These are phyloP conservation scores for Blepharisma undulans DNA, from an alignment of 169 alveolate genomes.

Conservation along the genomic window DNA sequence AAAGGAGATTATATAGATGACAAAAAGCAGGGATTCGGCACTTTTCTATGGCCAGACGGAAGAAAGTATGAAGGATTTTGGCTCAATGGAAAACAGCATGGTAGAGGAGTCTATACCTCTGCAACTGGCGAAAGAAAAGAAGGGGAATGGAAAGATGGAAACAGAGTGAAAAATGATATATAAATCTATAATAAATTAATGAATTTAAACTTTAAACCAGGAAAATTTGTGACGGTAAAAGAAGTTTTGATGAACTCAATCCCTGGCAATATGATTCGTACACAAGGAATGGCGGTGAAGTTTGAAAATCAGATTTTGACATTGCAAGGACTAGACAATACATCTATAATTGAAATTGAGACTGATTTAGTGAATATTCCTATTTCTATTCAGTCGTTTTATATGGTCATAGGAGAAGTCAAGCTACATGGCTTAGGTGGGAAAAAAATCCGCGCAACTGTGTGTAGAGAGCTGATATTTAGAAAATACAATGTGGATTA, in stretches of 20 bases:
- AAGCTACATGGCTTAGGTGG: not conserved
- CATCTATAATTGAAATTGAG: not conserved
- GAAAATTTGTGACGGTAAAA: not conserved
- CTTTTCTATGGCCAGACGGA: constrained; percentile 76
- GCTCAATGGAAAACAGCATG: constrained; percentile 73
- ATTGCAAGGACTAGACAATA: not conserved
- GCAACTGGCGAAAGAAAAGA: constrained; percentile 45
- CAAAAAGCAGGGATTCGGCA: constrained; percentile 77
- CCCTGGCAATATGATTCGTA: not conserved
- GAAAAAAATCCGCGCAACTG: not conserved
- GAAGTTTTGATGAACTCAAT: not conserved
- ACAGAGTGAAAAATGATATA: constrained; percentile 32
- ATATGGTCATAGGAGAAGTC: not conserved
- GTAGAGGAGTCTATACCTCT: constrained; percentile 66
- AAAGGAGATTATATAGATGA: constrained; percentile 73
- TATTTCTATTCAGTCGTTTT: not conserved
- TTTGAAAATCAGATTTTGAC: not conserved
- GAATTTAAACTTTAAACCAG: not conserved
- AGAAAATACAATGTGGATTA: not conserved
- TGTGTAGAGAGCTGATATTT: not conserved
- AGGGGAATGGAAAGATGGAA: constrained; percentile 82
- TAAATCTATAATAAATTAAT: too few species aligned
- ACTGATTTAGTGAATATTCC: not conserved
- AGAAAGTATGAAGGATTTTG: constrained; percentile 73
- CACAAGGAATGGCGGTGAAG: not conserved